Base-by-base conservation (phyloP, 148 eudicot genomes). In the Camellia granthamiana region DNA sequence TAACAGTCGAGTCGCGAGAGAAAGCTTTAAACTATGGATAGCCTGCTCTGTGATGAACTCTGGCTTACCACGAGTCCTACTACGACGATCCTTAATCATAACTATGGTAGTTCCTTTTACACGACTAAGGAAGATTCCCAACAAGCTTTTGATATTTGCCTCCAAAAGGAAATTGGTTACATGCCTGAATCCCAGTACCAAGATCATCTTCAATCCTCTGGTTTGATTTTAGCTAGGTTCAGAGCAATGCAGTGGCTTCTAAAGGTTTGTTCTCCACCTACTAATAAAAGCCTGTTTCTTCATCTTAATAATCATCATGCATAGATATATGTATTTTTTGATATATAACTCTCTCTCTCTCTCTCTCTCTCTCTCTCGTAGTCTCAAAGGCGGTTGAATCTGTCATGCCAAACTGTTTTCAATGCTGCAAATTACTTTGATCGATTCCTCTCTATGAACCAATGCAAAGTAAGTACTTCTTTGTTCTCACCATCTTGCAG, bases 361-460 rank as follows among this genome's bases (percentile, higher is more conserved):
- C 13, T 77, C 62, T 51, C 75, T 55, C 49, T n/a, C 79, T 77
- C 72, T 38, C 4, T 75, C 1, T 41, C 14, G 66, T 30, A 87
- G 90, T 58, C 84, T 43, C 84, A 66, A 54, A 78, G 75, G 46
- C 77, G 88, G 78, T 52, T 87, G 79, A 73, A 81, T 69, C 82
- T 87, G 44, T 80, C 86, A 43, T 15, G 58, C 69, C 86, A 75
- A 75, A 87, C 88, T 15, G 64, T 83, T 23, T 85, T 81, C 65
- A 76, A 46, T 14, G 90, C 90, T 16, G 81, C 77, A 11, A 87
- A 85, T 75, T 83, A 87, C 75, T 65, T 87, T 21, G 90, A 87
- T 81, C 90, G 88, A 0, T 87, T 87, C 58, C 70, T 85, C 46
- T 83, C 87, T 15, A 15, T 19, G 41, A 76, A 76, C 15, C 73